These are phyloP conservation scores for Cyclotella choctawhatcheeana DNA, from an alignment of 108 stramenopile species.

Conservation along the genomic window DNA sequence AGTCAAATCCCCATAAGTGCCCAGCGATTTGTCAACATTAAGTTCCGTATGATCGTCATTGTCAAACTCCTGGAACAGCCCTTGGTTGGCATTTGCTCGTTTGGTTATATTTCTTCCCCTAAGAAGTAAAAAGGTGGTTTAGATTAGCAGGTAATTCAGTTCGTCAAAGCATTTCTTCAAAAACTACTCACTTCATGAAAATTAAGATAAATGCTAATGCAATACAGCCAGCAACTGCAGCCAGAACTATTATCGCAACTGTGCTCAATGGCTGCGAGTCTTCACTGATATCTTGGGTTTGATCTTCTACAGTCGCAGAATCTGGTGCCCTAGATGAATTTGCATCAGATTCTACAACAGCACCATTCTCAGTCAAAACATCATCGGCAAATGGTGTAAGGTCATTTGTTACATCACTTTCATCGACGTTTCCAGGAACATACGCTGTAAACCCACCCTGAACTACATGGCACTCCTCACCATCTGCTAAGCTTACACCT, in stretches of 20 bases:
- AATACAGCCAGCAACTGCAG: conserved; percentile 11
- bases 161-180: neutral
- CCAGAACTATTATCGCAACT: neutral
- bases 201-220: neutral
- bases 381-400: conserved; percentile 9
- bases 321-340: conserved; percentile 4
- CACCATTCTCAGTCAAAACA: conserved; percentile 9
- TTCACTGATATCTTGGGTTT: neutral
- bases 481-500: neutral
- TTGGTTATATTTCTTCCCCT: conserved; percentile 8
- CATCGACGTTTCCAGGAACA: conserved; percentile 4
- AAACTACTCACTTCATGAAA: neutral
- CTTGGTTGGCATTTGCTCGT: conserved; percentile 3
- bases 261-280: neutral
- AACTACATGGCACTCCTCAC: conserved; percentile 25
- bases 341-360: conserved; percentile 13
- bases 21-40: neutral
- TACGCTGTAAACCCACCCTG: conserved; percentile 28
- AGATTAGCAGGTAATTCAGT: too few species aligned
- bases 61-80: conserved; percentile 29
- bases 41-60: conserved; percentile 8
- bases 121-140: too few species aligned
- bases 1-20: neutral
- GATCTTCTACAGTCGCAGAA: conserved; percentile 9
- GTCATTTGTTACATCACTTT: conserved; percentile 10